Conservation (phyloP, 2,329 filamentous ascomycete genomes). For the Fusarium albidum region DNA sequence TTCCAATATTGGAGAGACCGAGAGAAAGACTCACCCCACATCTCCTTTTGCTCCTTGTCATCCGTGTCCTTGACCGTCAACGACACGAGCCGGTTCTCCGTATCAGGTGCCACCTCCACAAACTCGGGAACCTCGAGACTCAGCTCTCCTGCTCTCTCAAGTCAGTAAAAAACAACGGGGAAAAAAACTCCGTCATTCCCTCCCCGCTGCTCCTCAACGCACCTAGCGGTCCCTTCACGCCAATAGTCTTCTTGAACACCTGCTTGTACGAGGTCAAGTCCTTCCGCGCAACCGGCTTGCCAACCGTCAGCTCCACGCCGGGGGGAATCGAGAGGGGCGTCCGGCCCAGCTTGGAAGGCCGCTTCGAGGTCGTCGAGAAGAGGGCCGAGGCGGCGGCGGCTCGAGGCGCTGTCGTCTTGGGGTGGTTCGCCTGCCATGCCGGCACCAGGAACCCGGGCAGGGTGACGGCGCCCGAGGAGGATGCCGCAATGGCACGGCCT, state of each 20-base stretch:
- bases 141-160: slow-evolving; percentile 71
- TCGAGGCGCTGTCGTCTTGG: slow-evolving; percentile 52
- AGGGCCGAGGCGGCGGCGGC: slow-evolving; percentile 29
- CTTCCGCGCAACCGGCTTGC: slow-evolving; percentile 64
- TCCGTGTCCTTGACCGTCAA: slow-evolving; percentile 75
- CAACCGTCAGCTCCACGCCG: slow-evolving; percentile 79
- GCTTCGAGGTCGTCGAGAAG: slow-evolving; percentile 76
- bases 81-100: slow-evolving; percentile 66
- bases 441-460: slow-evolving; percentile 78
- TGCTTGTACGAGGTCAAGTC: slow-evolving; percentile 67
- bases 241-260: slow-evolving; percentile 72
- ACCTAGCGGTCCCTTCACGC: slow-evolving; percentile 85
- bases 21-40: slow-evolving; percentile 79
- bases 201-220: slow-evolving; percentile 40
- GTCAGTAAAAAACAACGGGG: slow-evolving; percentile 30
- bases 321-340: slow-evolving; percentile 83
- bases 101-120: slow-evolving; percentile 75
- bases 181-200: neutral
- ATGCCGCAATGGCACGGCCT: slow-evolving; percentile 58
- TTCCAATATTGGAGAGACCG: no score
- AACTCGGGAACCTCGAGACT: slow-evolving; percentile 82
- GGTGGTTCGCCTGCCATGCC: slow-evolving; percentile 62
- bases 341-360: slow-evolving; percentile 84
- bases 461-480: slow-evolving; percentile 57
- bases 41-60: slow-evolving; percentile 81